These are phyloP conservation scores for Malassezia nana DNA, from an alignment of 1,284 basidiomycete species.

Conservation along the genomic window DNA sequence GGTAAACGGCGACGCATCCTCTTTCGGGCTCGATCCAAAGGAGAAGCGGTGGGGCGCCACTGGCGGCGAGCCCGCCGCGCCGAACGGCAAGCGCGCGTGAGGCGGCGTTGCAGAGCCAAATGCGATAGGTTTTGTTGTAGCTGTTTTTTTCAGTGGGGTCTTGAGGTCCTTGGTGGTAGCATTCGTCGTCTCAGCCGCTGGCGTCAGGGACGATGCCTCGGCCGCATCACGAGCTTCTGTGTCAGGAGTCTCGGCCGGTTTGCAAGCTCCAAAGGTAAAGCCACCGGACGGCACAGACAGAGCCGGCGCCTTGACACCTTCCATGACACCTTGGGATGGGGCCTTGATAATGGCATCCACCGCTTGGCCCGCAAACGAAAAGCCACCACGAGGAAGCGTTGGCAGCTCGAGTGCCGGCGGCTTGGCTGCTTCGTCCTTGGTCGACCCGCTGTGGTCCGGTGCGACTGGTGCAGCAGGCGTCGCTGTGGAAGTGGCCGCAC, in stretches of 20 bases:
- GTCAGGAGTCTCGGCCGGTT: no score
- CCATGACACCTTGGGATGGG: not conserved
- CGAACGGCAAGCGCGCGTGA: not conserved
- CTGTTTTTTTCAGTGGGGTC: not conserved
- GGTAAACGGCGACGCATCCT: slow-evolving; percentile 4
- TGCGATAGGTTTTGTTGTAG: slow-evolving; percentile 8
- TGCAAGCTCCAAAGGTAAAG: slow-evolving; percentile 18
- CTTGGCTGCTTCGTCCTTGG: not conserved
- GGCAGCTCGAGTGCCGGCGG: not conserved
- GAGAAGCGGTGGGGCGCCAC: slow-evolving; percentile 15
- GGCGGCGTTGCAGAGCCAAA: slow-evolving; percentile 12
- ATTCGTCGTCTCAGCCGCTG: no score
- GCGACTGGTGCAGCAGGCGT: no score
- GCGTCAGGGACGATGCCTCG: no score
- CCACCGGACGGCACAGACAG: slow-evolving; percentile 13
- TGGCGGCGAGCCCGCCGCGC: not conserved
- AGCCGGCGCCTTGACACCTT: slow-evolving; percentile 5
- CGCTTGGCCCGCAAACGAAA: slow-evolving; percentile 12
- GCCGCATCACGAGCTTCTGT: no score
- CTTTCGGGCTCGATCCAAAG: slow-evolving; percentile 12
- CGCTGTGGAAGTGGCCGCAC: no score
- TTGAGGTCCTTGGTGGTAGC: not conserved
- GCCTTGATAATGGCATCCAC: not conserved
- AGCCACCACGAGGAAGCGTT: slow-evolving; percentile 5
- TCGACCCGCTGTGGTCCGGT: no score